Evolutionary conservation across 1,284 basidiomycete species (phyloP).

Genomic region (Malassezia dermatis): DNA sequence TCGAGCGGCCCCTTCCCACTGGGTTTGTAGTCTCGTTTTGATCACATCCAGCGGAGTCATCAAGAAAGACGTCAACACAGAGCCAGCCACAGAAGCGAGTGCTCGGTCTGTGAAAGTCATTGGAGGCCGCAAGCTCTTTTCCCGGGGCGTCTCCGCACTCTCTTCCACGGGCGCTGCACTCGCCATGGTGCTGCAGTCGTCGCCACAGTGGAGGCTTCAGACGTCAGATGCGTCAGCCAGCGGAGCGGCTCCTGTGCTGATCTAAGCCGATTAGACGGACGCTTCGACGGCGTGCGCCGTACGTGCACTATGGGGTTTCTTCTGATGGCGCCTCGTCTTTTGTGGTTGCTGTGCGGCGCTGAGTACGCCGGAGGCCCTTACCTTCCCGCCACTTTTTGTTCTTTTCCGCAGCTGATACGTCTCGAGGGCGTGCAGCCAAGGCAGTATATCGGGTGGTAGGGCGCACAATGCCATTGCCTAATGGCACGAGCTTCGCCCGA

Average conservation of each 20-base stretch:
- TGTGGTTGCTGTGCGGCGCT: neutral
- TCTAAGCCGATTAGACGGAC: neutral
- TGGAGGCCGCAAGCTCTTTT: neutral
- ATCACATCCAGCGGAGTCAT: conserved; percentile 93
- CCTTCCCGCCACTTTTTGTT: conserved; percentile 22
- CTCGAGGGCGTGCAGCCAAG: conserved; percentile 17
- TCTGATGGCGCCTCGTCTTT: neutral
- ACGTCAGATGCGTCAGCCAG: neutral
- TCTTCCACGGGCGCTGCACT: neutral
- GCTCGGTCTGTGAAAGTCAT: conserved; percentile 53
- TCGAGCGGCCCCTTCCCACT: conserved; percentile 40
- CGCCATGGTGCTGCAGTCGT: neutral
- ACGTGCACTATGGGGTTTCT: neutral
- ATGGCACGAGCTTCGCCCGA: conserved; percentile 16
- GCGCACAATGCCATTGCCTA: conserved; percentile 22
- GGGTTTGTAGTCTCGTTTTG: conserved; percentile 81
- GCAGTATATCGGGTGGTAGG: conserved; percentile 14
- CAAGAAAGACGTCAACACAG: conserved; percentile 68
- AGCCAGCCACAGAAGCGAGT: conserved; percentile 67
- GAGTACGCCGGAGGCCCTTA: conserved; percentile 19
- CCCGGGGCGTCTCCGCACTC: neutral
- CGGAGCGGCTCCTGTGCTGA: neutral
- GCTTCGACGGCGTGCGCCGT: neutral
- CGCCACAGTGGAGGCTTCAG: neutral
- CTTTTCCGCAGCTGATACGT: conserved; percentile 18